A percentile compares a stretch with the other conserved stretches of the same genome.
These are phyloP conservation scores for Theobroma cacao DNA, from an alignment of 345 rosid species.

Conservation along the genomic window DNA sequence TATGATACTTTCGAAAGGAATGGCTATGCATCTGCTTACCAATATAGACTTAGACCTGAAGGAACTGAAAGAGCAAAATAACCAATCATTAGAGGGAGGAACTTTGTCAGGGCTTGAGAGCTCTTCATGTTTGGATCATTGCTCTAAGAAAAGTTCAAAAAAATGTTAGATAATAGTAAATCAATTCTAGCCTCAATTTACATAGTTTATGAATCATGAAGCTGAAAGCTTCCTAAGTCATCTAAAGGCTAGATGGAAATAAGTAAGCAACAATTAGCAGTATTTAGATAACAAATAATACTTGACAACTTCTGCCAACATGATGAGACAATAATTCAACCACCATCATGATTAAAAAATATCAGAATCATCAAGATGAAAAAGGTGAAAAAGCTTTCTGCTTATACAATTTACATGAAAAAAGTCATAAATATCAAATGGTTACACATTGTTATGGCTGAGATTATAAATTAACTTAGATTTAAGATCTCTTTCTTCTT, in stretches of 20 bases:
- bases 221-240: neutral
- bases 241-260: neutral
- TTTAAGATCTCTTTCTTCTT: neutral
- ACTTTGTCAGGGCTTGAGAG: slow-evolving; percentile 78
- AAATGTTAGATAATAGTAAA: neutral
- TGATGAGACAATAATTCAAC: neutral
- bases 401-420: neutral
- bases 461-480: neutral
- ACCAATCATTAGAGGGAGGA: slow-evolving; percentile 89
- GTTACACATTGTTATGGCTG: neutral
- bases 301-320: neutral
- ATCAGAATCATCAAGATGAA: neutral
- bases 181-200: neutral
- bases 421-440: neutral
- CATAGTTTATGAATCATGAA: neutral
- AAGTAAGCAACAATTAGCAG: slow-evolving; percentile 1
- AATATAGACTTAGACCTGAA: slow-evolving; percentile 95
- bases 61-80: slow-evolving; percentile 98
- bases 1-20: neutral
- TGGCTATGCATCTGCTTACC: slow-evolving; percentile 50
- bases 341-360: neutral
- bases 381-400: neutral
- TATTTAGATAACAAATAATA: neutral
- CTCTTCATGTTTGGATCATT: slow-evolving; percentile 86
- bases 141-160: slow-evolving; percentile 38